Percentiles rank a stretch among this genome's conserved stretches.
Evolutionary conservation across 2,329 filamentous ascomycete genomes (phyloP).

Genomic region (Cordyceps farinosa): DNA sequence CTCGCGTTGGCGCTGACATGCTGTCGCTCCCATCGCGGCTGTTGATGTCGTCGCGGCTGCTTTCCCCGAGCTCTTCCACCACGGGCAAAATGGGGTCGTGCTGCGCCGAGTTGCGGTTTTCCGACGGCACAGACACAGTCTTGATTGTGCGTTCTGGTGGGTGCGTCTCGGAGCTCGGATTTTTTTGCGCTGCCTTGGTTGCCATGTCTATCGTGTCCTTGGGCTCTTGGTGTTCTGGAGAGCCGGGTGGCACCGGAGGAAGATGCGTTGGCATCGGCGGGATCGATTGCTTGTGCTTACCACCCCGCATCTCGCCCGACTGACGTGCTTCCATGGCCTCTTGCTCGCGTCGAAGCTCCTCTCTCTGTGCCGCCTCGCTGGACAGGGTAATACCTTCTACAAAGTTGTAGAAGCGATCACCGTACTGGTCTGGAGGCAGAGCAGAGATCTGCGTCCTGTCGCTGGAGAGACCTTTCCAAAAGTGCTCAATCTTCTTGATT

Average conservation of each 20-base stretch:
- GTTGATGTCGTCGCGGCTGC: constrained; percentile 47
- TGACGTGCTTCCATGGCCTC: constrained; percentile 47
- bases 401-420: constrained; percentile 90
- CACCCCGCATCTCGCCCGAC: constrained; percentile 37
- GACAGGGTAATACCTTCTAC: constrained; percentile 90
- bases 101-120: constrained; percentile 52
- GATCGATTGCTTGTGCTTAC: constrained; percentile 31
- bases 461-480: constrained; percentile 88
- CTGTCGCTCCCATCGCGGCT: constrained; percentile 34
- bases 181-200: constrained; percentile 34
- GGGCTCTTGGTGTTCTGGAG: constrained; percentile 33
- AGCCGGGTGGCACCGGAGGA: constrained; percentile 41
- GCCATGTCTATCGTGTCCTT: constrained; percentile 41
- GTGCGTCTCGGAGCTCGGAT: constrained; percentile 39
- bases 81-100: constrained; percentile 66
- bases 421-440: constrained; percentile 84
- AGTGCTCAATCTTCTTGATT: constrained; percentile 91
- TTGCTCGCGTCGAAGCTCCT: constrained; percentile 56
- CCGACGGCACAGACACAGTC: constrained; percentile 26
- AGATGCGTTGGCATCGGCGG: constrained; percentile 46
- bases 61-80: constrained; percentile 86
- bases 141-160: constrained; percentile 60
- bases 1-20: constrained; percentile 42
- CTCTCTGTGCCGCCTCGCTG: constrained; percentile 74
- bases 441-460: constrained; percentile 88